Base-by-base conservation (phyloP, 2,329 filamentous ascomycete genomes). In the Gnomoniopsis sp. region DNA sequence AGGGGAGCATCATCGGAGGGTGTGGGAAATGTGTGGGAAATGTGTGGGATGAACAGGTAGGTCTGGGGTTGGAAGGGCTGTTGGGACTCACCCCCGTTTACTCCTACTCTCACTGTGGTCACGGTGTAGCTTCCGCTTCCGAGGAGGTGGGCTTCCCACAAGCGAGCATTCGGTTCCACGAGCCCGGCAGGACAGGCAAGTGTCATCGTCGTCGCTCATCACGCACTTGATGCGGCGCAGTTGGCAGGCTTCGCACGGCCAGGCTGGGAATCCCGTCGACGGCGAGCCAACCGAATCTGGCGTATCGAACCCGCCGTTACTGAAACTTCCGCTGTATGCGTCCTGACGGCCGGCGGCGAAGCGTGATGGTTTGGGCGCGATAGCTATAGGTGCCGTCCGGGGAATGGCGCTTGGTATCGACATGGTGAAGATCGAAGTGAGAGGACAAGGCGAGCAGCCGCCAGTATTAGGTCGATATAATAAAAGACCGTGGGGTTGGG, bases 131-230 rank as follows among this genome's bases (percentile, higher is more conserved):
- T 93, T 93, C 70, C 91, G 83, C 78, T 95, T 95, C 66, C 90
- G 84, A 58, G 88, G 87, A 69, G 87, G 86, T 23, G 90, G 90
- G 71, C 88, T 91, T 65, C 88, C 86, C 53, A 87, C 80, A 70
- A 93, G 86, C 47, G 90, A 93, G 74, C 90, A 95, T 65, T 91
- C 87, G 69, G 90, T 84, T 67, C 87, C 88, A 73, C 88, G 87
- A 71, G 88, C 86, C 70, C 90, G 88, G 74, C 91, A 96, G 63
- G 90, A 80, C 63, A 91, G 82, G 73, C 91, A 95, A 65, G 82
- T 78, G 43, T 80, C 80, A 64, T 88, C 88, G 71, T 93, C 89
- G 69, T 91, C 88, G 65, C 75, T 77, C 70, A 90, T 83, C 63
- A 91, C 86, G 75, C 91, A 95, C 74, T 88, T 88, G 68, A 85